phyloP scores from a whole-genome alignment of 441 rosid species.

The Populus hybrid region DNA sequence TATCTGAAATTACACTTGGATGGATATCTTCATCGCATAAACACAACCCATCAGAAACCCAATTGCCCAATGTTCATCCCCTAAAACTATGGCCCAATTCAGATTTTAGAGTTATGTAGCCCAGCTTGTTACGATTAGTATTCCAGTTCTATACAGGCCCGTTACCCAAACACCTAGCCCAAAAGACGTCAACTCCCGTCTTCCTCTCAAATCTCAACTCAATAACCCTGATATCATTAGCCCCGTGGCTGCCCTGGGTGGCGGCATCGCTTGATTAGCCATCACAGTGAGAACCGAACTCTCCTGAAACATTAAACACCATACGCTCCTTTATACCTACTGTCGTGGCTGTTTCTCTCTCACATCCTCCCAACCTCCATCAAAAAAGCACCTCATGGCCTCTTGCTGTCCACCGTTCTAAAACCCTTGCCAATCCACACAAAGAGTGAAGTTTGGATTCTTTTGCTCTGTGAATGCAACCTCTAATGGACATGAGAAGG shows the following conservation, averaged over 20 bases:
- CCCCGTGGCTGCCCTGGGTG: background rate
- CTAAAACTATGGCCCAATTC: background rate
- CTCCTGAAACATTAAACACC: background rate
- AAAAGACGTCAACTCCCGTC: background rate
- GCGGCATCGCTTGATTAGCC: background rate
- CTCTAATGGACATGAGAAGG: conserved; percentile 55
- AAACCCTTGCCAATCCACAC: background rate
- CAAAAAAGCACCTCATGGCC: background rate
- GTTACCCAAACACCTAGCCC: background rate
- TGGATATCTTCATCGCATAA: background rate
- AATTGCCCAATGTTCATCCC: background rate
- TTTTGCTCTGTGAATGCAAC: background rate
- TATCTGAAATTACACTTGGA: background rate
- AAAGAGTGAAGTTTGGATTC: too few species aligned
- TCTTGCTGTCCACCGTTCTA: background rate
- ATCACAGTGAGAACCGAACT: background rate
- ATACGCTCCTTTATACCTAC: background rate
- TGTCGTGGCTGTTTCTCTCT: background rate
- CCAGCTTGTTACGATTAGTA: background rate
- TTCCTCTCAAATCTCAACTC: background rate
- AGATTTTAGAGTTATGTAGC: background rate
- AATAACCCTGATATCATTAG: background rate
- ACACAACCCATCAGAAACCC: background rate
- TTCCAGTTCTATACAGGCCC: background rate
- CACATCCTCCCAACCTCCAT: background rate